Base-by-base conservation (phyloP, 2,329 filamentous ascomycete genomes). In the Aspergillus calidoustus region DNA sequence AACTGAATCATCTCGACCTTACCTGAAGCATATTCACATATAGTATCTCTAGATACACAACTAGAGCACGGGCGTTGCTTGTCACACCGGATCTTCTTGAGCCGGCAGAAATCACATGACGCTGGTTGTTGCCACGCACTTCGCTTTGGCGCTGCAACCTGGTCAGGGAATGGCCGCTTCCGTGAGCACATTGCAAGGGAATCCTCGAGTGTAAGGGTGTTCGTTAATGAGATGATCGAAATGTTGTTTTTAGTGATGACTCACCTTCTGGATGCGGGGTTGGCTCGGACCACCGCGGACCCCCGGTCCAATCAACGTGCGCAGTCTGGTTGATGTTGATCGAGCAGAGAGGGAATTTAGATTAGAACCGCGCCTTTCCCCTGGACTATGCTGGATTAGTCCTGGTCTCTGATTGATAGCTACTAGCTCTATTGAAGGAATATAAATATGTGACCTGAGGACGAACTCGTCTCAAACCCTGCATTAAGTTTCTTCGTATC, bases 81-180 rank as follows among this genome's bases (percentile, higher is more conserved):
- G 44, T 57, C 54, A 25, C 54, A 57, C 15, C 54, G 54, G 46
- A 57, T 11, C 54, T 57, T 57, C 34, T 57, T 57, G 9, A 57
- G 11, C n/a, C 54, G 54, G 44, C 54, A 57, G 30, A 57, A 57
- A 25, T 57, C 43, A 49, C 54, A 57, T 30, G 54, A 57, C 54
- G 46, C 54, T n/a, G 54, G 54, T 2, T 50, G 54, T 31, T 57
- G 54, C 54, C 54, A 57, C 22, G 54, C 46, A 41, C 54, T 57
- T 30, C 54, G 41, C 30, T 49, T 57, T 28, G 51, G 31, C 5
- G 9, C 31, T 54, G 28, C 44, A 23, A 4, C 22, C 15, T 47
- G 44, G 22, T 8, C 31, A 38, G 31, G 31, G 8, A 38, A 38
- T 38, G 31, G 7, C 31, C 31, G 31, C 7, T 38, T 38, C 8